Percentiles rank a stretch among this genome's conserved stretches.
Conservation (phyloP, 2,329 filamentous ascomycete genomes). For the Xylariaceae sp. region DNA sequence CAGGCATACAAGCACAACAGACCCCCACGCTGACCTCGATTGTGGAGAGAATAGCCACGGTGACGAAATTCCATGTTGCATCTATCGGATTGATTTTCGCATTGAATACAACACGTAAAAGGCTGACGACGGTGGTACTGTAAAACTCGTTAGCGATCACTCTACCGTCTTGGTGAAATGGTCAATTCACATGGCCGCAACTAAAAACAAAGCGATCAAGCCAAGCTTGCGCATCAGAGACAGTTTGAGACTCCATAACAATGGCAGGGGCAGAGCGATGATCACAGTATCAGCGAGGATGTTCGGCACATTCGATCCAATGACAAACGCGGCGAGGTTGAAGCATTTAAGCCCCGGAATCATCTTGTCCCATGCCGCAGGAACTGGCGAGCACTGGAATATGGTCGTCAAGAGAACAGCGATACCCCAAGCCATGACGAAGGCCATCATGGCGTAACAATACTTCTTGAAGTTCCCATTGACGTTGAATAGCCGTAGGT, state of each 20-base stretch:
- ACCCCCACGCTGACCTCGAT: slow-evolving; percentile 1
- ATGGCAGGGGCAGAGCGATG: slow-evolving; percentile 1
- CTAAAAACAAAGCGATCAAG: slow-evolving; percentile 6
- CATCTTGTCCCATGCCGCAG: slow-evolving; percentile 8
- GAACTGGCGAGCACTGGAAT: slow-evolving; percentile 1
- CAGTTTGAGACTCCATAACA: slow-evolving; percentile 6
- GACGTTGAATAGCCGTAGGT: slow-evolving; percentile 7
- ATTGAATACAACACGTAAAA: slow-evolving; percentile 8
- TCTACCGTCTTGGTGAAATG: too few relatives aligned
- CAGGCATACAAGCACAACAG: slow-evolving; percentile 6
- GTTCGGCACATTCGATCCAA: slow-evolving; percentile 11
- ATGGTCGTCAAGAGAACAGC: slow-evolving; percentile 6
- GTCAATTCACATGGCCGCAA: slow-evolving; percentile 5
- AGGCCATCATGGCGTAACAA: slow-evolving; percentile 7
- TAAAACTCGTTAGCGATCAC: neutral
- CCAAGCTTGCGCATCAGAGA: slow-evolving; percentile 5
- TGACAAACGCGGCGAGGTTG: slow-evolving; percentile 1
- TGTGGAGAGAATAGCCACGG: slow-evolving; percentile 10
- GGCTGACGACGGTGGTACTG: slow-evolving; percentile 5
- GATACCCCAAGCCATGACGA: slow-evolving; percentile 7
- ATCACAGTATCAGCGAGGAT: slow-evolving; percentile 5
- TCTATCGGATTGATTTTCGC: neutral
- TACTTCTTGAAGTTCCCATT: neutral
- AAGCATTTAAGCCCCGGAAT: slow-evolving; percentile 5
- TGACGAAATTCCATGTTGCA: slow-evolving; percentile 3